phyloP scores from a whole-genome alignment of 2,329 filamentous ascomycete genomes.

The Claviceps humidiphila region DNA sequence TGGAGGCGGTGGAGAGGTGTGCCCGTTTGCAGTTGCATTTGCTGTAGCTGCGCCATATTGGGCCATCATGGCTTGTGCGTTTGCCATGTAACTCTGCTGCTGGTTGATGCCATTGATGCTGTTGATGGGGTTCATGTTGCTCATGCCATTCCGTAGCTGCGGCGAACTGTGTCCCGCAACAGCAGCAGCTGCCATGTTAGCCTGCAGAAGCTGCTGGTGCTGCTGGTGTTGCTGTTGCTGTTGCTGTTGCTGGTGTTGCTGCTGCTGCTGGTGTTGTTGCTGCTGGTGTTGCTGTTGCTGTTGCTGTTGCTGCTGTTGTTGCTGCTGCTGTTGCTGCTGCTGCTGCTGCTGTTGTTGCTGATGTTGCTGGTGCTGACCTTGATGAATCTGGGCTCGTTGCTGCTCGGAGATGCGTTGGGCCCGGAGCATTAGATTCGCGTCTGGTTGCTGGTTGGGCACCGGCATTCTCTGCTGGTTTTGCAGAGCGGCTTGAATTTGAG shows the following conservation, averaged over 20 bases:
- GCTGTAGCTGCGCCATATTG: slow-evolving; percentile 24
- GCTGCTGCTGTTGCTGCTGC: slow-evolving; percentile 27
- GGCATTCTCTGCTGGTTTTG: slow-evolving; percentile 49
- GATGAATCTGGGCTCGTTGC: slow-evolving; percentile 41
- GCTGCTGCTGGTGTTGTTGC: slow-evolving; percentile 22
- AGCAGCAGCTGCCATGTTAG: slow-evolving; percentile 20
- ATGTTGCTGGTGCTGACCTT: slow-evolving; percentile 22
- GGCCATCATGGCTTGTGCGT: slow-evolving; percentile 39
- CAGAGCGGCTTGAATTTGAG: slow-evolving; percentile 47
- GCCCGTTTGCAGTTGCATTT: slow-evolving; percentile 14
- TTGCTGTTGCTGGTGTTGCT: slow-evolving; percentile 31
- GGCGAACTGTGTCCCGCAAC: slow-evolving; percentile 28
- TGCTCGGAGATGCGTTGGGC: slow-evolving; percentile 55
- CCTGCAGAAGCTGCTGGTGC: slow-evolving; percentile 16
- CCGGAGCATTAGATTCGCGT: slow-evolving; percentile 46
- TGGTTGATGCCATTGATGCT: slow-evolving; percentile 31
- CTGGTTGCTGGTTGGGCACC: slow-evolving; percentile 26
- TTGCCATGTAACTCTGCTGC: slow-evolving; percentile 40
- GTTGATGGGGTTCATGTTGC: slow-evolving; percentile 27
- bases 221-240: slow-evolving; percentile 25
- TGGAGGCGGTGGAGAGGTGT: slow-evolving; percentile 33
- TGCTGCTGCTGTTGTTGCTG: slow-evolving; percentile 20
- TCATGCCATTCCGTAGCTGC: slow-evolving; percentile 31
- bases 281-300: slow-evolving; percentile 11
- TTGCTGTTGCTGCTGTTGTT: slow-evolving; percentile 16